A percentile compares a stretch with the other conserved stretches of the same genome.
Evolutionary conservation across 768 basidiomycete species (phyloP).

Genomic region (Tricholoma flavovirens): DNA sequence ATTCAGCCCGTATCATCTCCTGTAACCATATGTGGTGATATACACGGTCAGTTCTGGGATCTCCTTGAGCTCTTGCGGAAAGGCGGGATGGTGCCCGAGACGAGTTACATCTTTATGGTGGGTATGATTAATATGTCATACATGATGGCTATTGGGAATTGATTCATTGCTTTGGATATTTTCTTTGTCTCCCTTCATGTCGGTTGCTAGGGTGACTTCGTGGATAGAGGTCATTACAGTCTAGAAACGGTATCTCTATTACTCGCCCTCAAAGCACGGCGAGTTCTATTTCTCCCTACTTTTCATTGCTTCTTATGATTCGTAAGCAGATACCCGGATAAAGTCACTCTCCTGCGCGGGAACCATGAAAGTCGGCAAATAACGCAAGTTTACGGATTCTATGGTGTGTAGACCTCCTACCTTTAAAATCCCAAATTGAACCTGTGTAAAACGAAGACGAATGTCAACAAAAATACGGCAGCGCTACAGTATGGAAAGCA

Average conservation of each 20-base stretch:
- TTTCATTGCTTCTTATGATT: constrained; percentile 1
- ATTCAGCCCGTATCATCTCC: constrained; percentile 95
- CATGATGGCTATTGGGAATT: constrained; percentile 19
- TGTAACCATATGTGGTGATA: constrained; percentile 93
- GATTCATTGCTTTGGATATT: constrained; percentile 3
- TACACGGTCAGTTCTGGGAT: constrained; percentile 98
- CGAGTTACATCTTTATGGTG: constrained; percentile 96
- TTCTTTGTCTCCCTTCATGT: constrained; percentile 4
- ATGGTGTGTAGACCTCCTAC: constrained; percentile 49
- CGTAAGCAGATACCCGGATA: constrained; percentile 77
- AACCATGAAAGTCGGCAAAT: constrained; percentile 98
- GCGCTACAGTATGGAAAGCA: constrained; percentile 92
- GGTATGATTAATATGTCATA: constrained; percentile 44
- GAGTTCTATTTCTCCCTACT: constrained; percentile 10
- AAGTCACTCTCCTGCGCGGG: constrained; percentile 84
- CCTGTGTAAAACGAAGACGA: constrained; percentile 57
- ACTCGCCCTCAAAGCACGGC: constrained; percentile 87
- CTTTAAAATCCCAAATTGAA: background rate
- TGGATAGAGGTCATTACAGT: constrained; percentile 94
- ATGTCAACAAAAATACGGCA: constrained; percentile 97
- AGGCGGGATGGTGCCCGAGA: constrained; percentile 79
- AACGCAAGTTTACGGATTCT: constrained; percentile 98
- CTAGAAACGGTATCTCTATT: constrained; percentile 91
- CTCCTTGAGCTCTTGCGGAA: constrained; percentile 83
- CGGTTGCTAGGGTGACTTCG: constrained; percentile 82